phyloP scores from a whole-genome alignment of 148 eudicot genomes.

The Persicaria tinctoria region DNA sequence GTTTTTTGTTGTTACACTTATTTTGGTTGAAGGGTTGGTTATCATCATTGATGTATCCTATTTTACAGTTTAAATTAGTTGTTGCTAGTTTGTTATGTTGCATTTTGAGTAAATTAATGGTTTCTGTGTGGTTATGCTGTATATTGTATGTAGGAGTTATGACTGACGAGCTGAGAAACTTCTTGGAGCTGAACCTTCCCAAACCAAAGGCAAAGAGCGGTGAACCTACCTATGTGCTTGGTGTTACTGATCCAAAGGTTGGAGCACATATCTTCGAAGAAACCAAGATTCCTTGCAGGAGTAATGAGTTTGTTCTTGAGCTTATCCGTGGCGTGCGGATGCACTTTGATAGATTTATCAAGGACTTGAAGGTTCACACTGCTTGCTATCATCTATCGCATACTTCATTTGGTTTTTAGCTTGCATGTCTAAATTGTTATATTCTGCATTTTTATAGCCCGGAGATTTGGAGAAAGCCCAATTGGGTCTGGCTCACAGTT shows the following conservation, averaged over 20 bases:
- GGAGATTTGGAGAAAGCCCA: conserved; percentile 98
- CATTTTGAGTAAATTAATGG: not conserved
- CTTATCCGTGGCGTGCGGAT: conserved; percentile 91
- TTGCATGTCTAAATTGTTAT: not conserved
- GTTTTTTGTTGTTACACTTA: no score
- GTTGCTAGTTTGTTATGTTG: no score
- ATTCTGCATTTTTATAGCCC: conserved; percentile 31
- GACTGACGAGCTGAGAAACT: conserved; percentile 79
- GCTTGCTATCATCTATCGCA: not conserved
- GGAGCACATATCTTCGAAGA: conserved; percentile 73
- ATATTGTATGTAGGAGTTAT: conserved; percentile 48
- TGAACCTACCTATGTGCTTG: conserved; percentile 62
- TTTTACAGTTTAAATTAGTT: no score
- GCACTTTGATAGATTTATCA: conserved; percentile 70
- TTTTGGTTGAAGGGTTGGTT: not conserved
- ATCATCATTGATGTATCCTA: no score
- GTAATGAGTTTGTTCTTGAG: conserved; percentile 78
- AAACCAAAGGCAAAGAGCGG: conserved; percentile 57
- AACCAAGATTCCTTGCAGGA: conserved; percentile 75
- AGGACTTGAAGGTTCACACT: conserved; percentile 69
- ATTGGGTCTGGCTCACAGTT: conserved; percentile 91
- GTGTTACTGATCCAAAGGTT: conserved; percentile 76
- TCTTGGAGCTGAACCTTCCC: conserved; percentile 62
- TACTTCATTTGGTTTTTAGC: not conserved
- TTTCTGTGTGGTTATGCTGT: not conserved